A percentile compares a stretch with the other conserved stretches of the same genome.
Conservation (phyloP, 495 filamentous ascomycete genomes). For the Venustampulla echinocandica region DNA sequence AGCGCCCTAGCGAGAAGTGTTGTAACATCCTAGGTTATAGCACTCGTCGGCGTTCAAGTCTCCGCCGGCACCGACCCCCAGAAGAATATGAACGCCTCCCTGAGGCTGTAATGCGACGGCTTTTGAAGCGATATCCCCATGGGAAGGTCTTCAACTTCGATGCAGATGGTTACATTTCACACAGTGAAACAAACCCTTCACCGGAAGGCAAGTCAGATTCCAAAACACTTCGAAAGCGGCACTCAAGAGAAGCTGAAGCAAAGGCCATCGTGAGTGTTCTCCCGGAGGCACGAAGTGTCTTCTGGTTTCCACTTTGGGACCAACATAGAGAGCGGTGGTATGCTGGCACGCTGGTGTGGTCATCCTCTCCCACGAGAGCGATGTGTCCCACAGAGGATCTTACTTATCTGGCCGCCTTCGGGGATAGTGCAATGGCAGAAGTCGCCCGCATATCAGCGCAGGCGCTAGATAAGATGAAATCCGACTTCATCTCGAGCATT, state of each 20-base stretch:
- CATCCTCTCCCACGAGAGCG: conserved; percentile 30
- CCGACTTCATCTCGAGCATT: conserved; percentile 62
- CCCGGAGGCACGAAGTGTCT: conserved; percentile 44
- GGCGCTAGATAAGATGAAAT: conserved; percentile 43
- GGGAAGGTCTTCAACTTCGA: conserved; percentile 36
- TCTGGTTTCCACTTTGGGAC: conserved; percentile 62
- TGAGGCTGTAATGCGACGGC: conserved; percentile 27
- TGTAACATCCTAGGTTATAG: conserved; percentile 23
- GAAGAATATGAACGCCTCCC: conserved; percentile 23
- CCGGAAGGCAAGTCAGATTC: conserved; percentile 11
- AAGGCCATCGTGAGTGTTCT: conserved; percentile 25
- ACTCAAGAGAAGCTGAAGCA: conserved; percentile 18
- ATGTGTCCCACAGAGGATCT: conserved; percentile 41
- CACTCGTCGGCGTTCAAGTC: conserved; percentile 17
- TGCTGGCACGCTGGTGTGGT: conserved; percentile 59
- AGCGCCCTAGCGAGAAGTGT: conserved; percentile 11
- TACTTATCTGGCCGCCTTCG: conserved; percentile 45
- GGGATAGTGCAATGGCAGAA: conserved; percentile 46
- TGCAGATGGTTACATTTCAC: conserved; percentile 28
- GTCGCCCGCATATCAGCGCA: conserved; percentile 42
- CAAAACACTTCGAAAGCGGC: conserved; percentile 16
- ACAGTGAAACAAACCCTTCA: conserved; percentile 23
- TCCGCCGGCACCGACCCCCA: conserved; percentile 15
- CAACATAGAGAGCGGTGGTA: conserved; percentile 61
- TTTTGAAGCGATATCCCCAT: conserved; percentile 30